Conservation (phyloP, 495 filamentous ascomycete species). For the Durotheca rogersii region DNA sequence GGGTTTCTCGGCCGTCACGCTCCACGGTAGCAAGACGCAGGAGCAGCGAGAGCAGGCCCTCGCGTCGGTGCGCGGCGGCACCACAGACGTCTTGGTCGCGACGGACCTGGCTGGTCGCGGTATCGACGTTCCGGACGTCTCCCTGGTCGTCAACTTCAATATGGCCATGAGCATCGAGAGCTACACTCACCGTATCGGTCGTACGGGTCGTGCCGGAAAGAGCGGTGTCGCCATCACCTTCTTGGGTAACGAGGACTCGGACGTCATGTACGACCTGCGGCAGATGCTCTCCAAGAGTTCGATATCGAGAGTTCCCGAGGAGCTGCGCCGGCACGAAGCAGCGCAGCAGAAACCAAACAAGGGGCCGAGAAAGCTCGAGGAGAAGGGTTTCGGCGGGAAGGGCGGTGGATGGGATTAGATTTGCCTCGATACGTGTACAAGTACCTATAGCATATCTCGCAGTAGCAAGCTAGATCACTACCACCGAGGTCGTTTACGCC, state of each 20-base stretch:
- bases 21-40: slow-evolving; percentile 95
- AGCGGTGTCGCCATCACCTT: slow-evolving; percentile 97
- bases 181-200: slow-evolving; percentile 96
- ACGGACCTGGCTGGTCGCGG: slow-evolving; percentile 95
- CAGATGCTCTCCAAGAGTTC: slow-evolving; percentile 93
- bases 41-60: slow-evolving; percentile 96
- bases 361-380: slow-evolving; percentile 38
- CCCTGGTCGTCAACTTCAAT: slow-evolving; percentile 96
- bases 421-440: not conserved
- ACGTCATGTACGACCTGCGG: slow-evolving; percentile 94
- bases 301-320: slow-evolving; percentile 89
- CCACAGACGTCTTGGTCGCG: slow-evolving; percentile 87
- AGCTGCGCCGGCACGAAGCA: slow-evolving; percentile 89
- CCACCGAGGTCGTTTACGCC: too few species aligned
- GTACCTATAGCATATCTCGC: slow-evolving; percentile 9
- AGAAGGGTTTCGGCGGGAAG: slow-evolving; percentile 27
- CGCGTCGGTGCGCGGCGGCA: slow-evolving; percentile 76
- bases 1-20: slow-evolving; percentile 86
- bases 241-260: slow-evolving; percentile 86
- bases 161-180: slow-evolving; percentile 93
- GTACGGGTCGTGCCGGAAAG: slow-evolving; percentile 97
- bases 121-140: slow-evolving; percentile 97
- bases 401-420: slow-evolving; percentile 23
- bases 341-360: slow-evolving; percentile 72
- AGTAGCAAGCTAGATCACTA: not conserved